Base-by-base conservation (phyloP, 192 early-diverging fungal species). In the Coemansia sp. region DNA sequence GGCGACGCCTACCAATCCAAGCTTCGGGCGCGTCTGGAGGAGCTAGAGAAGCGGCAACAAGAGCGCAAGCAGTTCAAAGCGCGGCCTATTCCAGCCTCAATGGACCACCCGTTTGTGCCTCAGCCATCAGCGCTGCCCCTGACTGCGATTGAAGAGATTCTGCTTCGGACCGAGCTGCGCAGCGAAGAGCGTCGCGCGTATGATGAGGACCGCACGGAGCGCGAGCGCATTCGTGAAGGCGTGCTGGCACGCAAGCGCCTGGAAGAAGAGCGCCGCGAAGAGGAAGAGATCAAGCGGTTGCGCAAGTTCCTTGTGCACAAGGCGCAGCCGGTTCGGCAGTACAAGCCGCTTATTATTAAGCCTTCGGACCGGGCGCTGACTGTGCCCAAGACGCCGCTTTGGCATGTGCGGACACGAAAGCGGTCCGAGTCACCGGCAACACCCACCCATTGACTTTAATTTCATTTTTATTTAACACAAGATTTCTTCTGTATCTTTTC, bases 121-220 rank as follows among this genome's bases (percentile, higher is more conserved):
- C 54, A 84, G 57, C 70, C 73, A 24, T 85, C 85, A 17, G 41
- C 72, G 25, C 75, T 79, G 48, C 70, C 74, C 57, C 65, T 82
- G 52, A 82, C 79, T 12, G 58, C 58, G 19, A 67, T 70, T 53
- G 70, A 82, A 57, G 79, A 82, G 58, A 65, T 82, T 14, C 29
- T 84, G 32, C 67, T 89, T 43, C 66, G 79, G 19, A 84, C 86
- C 0, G 86, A 87, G 60, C 59, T 84, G 59, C 75, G 90, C 50
- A 83, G 82, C 52, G 86, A 89, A 66, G 90, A 90, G 69, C 62
- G 90, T n/a, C 67, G 70, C 29, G 83, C 70, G 41, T 91, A 83
- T 70, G 90, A 91, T 27, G 86, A 87, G 47, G 72, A 77, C 25
- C 79, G 79, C 52, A 64, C 27, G 50, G 72, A 74, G 65, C 71